Conservation (phyloP, 2,329 filamentous ascomycete species). For the Alternaria viburni region DNA sequence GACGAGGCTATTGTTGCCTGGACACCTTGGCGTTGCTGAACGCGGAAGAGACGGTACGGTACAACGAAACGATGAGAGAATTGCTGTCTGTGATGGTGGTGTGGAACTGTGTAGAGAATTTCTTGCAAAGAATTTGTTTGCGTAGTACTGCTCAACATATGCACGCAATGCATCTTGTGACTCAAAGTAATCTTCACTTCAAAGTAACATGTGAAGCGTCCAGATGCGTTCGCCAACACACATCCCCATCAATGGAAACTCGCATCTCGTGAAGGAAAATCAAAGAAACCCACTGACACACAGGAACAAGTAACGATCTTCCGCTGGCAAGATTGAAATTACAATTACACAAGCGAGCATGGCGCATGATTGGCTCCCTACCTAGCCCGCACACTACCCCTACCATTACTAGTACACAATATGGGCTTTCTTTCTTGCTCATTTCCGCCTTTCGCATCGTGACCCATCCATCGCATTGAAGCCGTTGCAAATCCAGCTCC, state of each 20-base stretch:
- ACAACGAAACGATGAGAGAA: background rate
- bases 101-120: background rate
- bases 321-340: constrained; percentile 29
- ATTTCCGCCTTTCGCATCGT: constrained; percentile 13
- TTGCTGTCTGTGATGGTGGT: background rate
- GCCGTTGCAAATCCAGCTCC: constrained; percentile 7
- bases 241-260: background rate
- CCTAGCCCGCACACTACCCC: constrained; percentile 9
- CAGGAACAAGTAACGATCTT: constrained; percentile 6
- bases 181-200: background rate
- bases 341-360: constrained; percentile 26
- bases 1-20: constrained; percentile 8
- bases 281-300: constrained; percentile 6
- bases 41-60: background rate
- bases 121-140: constrained; percentile 11
- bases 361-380: constrained; percentile 26
- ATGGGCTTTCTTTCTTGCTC: constrained; percentile 2
- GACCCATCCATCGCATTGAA: constrained; percentile 12
- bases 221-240: background rate
- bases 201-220: background rate
- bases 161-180: background rate
- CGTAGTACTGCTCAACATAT: constrained; percentile 2
- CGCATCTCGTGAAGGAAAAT: constrained; percentile 3
- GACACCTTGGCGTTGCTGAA: constrained; percentile 22
- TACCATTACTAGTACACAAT: constrained; percentile 10